Evolutionary conservation across 176 grass and related monocot genomes (phyloP).

Genomic region (Canna indica): DNA sequence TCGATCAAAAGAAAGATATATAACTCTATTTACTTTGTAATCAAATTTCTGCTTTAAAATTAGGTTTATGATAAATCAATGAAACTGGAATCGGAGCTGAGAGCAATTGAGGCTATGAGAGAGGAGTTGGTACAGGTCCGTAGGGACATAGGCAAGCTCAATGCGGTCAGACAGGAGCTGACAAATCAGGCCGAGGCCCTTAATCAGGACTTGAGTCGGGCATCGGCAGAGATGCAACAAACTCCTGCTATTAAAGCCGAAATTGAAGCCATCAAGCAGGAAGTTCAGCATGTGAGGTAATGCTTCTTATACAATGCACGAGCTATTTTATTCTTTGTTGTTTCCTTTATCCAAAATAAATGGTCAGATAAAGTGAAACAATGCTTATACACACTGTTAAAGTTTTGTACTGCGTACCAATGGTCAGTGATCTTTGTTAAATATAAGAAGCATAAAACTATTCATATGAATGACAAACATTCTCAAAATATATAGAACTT

Average conservation of each 20-base stretch:
- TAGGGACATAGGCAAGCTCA: slow-evolving; percentile 50
- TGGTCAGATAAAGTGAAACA: too few relatives aligned
- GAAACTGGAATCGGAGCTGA: slow-evolving; percentile 54
- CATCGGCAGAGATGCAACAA: slow-evolving; percentile 48
- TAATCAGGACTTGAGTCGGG: slow-evolving; percentile 53
- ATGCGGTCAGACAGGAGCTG: slow-evolving; percentile 50
- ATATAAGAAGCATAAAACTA: too few relatives aligned
- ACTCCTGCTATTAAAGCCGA: slow-evolving; percentile 60
- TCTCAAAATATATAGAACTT: too few relatives aligned
- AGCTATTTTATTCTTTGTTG: too few relatives aligned
- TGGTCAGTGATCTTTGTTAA: too few relatives aligned
- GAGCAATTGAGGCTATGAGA: slow-evolving; percentile 39
- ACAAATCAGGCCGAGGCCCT: slow-evolving; percentile 47
- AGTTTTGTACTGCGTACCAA: too few relatives aligned
- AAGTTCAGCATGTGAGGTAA: slow-evolving; percentile 61
- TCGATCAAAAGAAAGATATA: too few relatives aligned
- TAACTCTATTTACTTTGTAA: not conserved
- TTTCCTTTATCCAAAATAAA: too few relatives aligned
- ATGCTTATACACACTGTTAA: too few relatives aligned
- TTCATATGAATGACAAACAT: too few relatives aligned
- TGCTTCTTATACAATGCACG: too few relatives aligned
- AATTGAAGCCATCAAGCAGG: slow-evolving; percentile 52
- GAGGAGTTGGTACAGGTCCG: slow-evolving; percentile 44
- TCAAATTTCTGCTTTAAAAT: not conserved
- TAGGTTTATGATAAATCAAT: slow-evolving; percentile 54